Base-by-base conservation (phyloP, 2,329 filamentous ascomycete genomes). In the Hymenoscyphus linearis region DNA sequence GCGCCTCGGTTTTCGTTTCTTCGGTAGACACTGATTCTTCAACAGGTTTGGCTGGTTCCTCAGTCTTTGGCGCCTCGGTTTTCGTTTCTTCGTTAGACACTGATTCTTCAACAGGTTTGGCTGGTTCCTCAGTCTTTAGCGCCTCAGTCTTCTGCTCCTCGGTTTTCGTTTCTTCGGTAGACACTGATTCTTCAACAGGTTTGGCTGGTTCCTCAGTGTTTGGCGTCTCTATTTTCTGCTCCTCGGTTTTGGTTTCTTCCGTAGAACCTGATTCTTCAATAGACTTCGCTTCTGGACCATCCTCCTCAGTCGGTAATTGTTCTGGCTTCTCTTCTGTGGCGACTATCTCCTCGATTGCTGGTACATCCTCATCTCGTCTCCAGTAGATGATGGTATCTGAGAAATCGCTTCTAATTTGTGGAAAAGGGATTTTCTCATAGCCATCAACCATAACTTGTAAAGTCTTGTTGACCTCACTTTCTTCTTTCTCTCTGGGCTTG, bases 341-440 rank as follows among this genome's bases (percentile, higher is more conserved):
- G 5, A 31, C n/a, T 13, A 25, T 18, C 26, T 53, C 26, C 4
- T 53, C 52, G 2, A 27, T 10, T 27, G 12, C 52, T 18, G 14
- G 26, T 3, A 53, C 25, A 9, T 57, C 55, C 14, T 27, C 37
- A 26, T 35, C 36, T 26, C 34, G 55, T 22, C 26, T n/a, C 65
- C 65, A 69, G 52, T 72, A 73, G 14, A 72, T 69, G 52, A 66
- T 70, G 4, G 71, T 73, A 58, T 73, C 71, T 1, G 70, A 72
- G 58, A 73, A 73, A 59, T 71, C 70, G 58, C 71, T 66, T 60
- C 70, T 59, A 7, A 71, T 31, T 53, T 72, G 70, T 16, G 71
- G 71, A 36, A 73, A 73, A 13, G 67, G 65, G 13, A 67, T 55
- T 3, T 53, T 52, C n/a, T 71, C 64, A 40, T 63, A 73, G 14